phyloP scores from a whole-genome alignment of 164 flowering plant species.

The Aristolochia californica region DNA sequence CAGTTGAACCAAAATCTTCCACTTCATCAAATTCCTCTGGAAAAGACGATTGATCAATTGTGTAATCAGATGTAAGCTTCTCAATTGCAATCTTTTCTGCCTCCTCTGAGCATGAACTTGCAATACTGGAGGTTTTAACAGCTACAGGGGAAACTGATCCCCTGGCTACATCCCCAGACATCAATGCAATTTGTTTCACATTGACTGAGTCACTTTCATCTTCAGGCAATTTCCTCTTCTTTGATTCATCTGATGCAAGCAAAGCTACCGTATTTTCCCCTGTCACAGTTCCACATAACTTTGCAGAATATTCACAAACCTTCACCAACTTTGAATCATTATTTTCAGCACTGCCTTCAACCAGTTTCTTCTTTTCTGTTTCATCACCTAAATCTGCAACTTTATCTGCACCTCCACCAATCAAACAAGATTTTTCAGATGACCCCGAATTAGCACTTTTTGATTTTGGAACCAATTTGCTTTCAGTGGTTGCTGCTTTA shows the following conservation, averaged over 20 bases:
- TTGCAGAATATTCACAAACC: background rate
- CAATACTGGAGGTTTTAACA: constrained; percentile 4
- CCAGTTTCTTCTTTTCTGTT: constrained; percentile 9
- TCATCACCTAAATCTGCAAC: constrained; percentile 8
- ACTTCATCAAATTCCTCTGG: constrained; percentile 50
- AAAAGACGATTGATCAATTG: constrained; percentile 20
- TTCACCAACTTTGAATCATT: background rate
- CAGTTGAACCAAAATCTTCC: constrained; percentile 25
- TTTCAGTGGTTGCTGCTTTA: constrained; percentile 25
- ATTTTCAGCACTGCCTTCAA: constrained; percentile 7
- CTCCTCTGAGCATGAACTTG: constrained; percentile 14
- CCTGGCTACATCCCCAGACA: constrained; percentile 10
- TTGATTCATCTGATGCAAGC: constrained; percentile 2
- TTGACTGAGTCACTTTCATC: constrained; percentile 7
- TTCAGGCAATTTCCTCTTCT: constrained; percentile 13
- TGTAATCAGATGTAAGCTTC: constrained; percentile 28
- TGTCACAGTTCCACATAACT: background rate
- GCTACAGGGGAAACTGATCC: constrained; percentile 8
- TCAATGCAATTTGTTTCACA: constrained; percentile 1
- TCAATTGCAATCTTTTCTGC: constrained; percentile 44
- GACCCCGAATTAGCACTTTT: constrained; percentile 19
- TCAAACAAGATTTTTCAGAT: constrained; percentile 14
- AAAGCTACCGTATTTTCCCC: background rate
- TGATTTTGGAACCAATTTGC: constrained; percentile 17
- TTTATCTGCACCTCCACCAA: constrained; percentile 3